Percentiles rank a stretch among this genome's conserved stretches.
Evolutionary conservation across 768 basidiomycete genomes (phyloP).

Genomic region (Rhodotorula kratochvilovae): DNA sequence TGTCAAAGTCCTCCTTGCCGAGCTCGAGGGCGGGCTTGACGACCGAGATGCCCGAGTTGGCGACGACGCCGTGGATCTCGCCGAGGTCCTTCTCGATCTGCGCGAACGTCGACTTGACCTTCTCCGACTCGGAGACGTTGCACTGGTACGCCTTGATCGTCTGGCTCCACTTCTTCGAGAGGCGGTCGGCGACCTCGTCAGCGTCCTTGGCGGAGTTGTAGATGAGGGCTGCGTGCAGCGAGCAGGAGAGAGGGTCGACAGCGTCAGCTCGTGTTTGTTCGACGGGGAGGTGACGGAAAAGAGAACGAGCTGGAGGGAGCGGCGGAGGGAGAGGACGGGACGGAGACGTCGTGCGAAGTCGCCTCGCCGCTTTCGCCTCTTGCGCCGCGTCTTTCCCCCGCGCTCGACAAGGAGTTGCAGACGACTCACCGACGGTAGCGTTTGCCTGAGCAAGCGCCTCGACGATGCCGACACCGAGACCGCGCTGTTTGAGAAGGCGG

Average conservation of each 20-base stretch:
- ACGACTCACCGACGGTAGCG: slow-evolving; percentile 52
- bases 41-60: slow-evolving; percentile 57
- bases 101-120: slow-evolving; percentile 50
- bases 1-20: slow-evolving; percentile 56
- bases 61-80: slow-evolving; percentile 54
- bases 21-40: slow-evolving; percentile 62
- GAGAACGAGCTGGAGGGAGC: no score
- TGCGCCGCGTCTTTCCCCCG: no score
- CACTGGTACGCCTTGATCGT: slow-evolving; percentile 59
- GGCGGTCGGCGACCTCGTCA: slow-evolving; percentile 49
- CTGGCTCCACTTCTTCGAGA: slow-evolving; percentile 54
- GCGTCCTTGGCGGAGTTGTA: slow-evolving; percentile 49
- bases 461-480: slow-evolving; percentile 59
- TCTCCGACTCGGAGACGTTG: slow-evolving; percentile 56
- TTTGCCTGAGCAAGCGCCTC: slow-evolving; percentile 58
- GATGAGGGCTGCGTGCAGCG: slow-evolving; percentile 54
- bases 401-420: neutral
- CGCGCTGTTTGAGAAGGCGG: slow-evolving; percentile 47
- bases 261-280: neutral
- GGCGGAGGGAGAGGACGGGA: no score
- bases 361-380: no score
- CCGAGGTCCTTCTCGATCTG: slow-evolving; percentile 56
- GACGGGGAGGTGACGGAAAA: neutral
- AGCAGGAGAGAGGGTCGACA: neutral
- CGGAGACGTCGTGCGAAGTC: no score